Conservation (phyloP, 2,329 filamentous ascomycete species). For the Thelonectria blattea region DNA sequence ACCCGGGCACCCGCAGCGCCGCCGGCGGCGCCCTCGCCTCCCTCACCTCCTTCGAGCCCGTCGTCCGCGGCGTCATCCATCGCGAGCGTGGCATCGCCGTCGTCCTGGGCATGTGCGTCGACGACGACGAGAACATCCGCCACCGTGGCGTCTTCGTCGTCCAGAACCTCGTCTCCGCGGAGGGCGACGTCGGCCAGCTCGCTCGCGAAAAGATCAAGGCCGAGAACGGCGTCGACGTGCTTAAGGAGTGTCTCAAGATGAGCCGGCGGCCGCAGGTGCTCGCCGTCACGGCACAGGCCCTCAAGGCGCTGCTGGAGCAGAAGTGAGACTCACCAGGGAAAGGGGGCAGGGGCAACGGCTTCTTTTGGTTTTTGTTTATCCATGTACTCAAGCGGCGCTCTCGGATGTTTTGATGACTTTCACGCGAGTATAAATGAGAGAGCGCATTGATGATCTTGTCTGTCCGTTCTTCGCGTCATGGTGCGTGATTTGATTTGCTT, state of each 20-base stretch:
- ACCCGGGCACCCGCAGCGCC: slow-evolving; percentile 77
- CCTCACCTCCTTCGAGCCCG: slow-evolving; percentile 78
- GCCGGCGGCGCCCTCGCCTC: slow-evolving; percentile 89
- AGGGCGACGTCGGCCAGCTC: slow-evolving; percentile 67
- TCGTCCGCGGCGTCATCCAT: slow-evolving; percentile 73
- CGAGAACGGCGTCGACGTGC: slow-evolving; percentile 67
- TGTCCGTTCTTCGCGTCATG: slow-evolving; percentile 4
- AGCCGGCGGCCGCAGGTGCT: slow-evolving; percentile 73
- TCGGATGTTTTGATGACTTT: slow-evolving; percentile 11
- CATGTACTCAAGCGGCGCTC: slow-evolving; percentile 14
- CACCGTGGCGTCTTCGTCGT: slow-evolving; percentile 78
- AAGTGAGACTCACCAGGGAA: slow-evolving; percentile 24
- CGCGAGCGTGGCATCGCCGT: slow-evolving; percentile 75
- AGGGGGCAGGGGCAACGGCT: not conserved
- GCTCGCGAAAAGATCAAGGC: slow-evolving; percentile 66
- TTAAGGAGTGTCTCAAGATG: slow-evolving; percentile 74
- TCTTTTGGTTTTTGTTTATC: not conserved
- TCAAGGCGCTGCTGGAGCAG: slow-evolving; percentile 69
- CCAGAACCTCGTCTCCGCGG: slow-evolving; percentile 72
- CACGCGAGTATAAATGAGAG: slow-evolving; percentile 2
- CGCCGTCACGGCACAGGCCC: slow-evolving; percentile 71
- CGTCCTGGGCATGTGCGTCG: slow-evolving; percentile 80
- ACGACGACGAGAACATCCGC: slow-evolving; percentile 71
- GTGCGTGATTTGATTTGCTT: not conserved
- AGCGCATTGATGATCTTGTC: slow-evolving; percentile 1